These are phyloP conservation scores for Fusarium denticulatum DNA, from an alignment of 2,329 filamentous ascomycete genomes.

Conservation along the genomic window DNA sequence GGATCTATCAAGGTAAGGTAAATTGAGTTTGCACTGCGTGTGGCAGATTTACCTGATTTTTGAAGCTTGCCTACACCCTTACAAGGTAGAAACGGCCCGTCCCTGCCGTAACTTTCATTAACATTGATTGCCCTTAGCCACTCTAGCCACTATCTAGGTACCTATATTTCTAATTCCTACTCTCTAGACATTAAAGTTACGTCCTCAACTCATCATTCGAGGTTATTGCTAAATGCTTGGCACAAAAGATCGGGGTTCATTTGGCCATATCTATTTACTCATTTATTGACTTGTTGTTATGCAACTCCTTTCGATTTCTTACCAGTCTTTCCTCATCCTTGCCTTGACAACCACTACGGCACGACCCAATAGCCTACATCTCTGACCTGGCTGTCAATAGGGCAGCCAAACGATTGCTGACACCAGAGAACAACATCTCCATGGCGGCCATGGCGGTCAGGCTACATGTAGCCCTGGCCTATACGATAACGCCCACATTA, in stretches of 20 bases:
- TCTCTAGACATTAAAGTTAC: not conserved
- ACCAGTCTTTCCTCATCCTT: not conserved
- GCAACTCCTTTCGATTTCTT: not conserved
- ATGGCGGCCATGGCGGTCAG: slow-evolving; percentile 10
- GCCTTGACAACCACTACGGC: slow-evolving; percentile 1
- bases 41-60: not conserved
- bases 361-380: not conserved
- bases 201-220: no score
- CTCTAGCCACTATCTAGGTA: not conserved
- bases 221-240: not conserved
- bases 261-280: not conserved
- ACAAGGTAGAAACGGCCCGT: slow-evolving; percentile 9
- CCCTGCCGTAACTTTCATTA: not conserved
- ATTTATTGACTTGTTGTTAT: not conserved
- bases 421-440: slow-evolving; percentile 3
- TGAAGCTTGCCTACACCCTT: slow-evolving; percentile 1
- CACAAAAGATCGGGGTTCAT: not conserved
- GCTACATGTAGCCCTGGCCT: not conserved
- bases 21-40: slow-evolving; percentile 12
- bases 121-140: not conserved
- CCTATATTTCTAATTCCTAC: not conserved
- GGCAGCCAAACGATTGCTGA: slow-evolving; percentile 8
- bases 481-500: not conserved
- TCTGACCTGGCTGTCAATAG: not conserved
- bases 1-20: not conserved